Conservation (phyloP, 2,329 filamentous ascomycete species). For the Cryphonectria naterciae region DNA sequence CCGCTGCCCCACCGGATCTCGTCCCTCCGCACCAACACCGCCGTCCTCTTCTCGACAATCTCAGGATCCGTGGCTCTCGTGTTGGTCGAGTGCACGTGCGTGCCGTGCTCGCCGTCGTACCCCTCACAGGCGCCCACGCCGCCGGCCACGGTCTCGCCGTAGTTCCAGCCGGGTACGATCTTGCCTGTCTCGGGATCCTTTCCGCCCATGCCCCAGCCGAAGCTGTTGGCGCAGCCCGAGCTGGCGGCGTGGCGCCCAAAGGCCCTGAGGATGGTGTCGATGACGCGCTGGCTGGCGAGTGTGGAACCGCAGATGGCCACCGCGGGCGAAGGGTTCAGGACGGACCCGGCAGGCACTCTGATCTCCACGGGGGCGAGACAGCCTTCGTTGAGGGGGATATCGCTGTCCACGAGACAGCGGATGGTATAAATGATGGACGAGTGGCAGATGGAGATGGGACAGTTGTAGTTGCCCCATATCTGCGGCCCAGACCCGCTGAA, state of each 20-base stretch:
- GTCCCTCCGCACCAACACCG: conserved; percentile 38
- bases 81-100: conserved; percentile 38
- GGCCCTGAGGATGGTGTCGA: conserved; percentile 31
- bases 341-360: conserved; percentile 36
- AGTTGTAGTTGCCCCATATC: conserved; percentile 42
- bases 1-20: conserved; percentile 37
- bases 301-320: conserved; percentile 33
- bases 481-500: conserved; percentile 41
- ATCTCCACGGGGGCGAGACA: conserved; percentile 41
- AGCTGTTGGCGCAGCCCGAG: conserved; percentile 31
- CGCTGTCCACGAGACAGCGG: conserved; percentile 39
- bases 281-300: conserved; percentile 28
- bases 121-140: conserved; percentile 38
- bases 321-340: conserved; percentile 40
- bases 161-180: conserved; percentile 34
- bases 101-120: conserved; percentile 36
- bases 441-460: conserved; percentile 42
- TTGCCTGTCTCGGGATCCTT: conserved; percentile 29
- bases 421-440: conserved; percentile 45
- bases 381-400: conserved; percentile 44
- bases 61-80: conserved; percentile 37
- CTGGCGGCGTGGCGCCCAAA: conserved; percentile 30
- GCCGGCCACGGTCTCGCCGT: conserved; percentile 39
- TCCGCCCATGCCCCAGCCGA: conserved; percentile 32
- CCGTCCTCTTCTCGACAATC: conserved; percentile 41